Evolutionary conservation across 2,329 filamentous ascomycete species (phyloP).

Genomic region (Ceratocystis smalleyi): DNA sequence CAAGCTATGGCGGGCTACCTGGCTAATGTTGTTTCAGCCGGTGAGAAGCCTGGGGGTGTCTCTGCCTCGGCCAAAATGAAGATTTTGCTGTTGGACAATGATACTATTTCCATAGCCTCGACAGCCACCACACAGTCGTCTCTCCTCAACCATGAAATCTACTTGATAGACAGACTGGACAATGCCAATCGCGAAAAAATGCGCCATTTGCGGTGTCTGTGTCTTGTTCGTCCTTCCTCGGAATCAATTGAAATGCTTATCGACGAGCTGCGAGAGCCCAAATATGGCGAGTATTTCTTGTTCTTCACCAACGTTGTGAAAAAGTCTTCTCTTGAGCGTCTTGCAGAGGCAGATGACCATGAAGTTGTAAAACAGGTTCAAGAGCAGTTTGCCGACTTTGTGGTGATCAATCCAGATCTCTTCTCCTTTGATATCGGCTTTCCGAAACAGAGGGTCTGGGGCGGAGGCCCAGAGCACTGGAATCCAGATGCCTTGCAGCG

Average conservation of each 20-base stretch:
- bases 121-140: constrained; percentile 91
- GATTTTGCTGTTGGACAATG: constrained; percentile 81
- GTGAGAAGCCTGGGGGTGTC: constrained; percentile 44
- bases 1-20: constrained; percentile 89
- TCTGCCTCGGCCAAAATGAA: constrained; percentile 81
- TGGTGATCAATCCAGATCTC: constrained; percentile 87
- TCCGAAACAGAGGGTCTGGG: constrained; percentile 67
- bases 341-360: constrained; percentile 93
- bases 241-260: constrained; percentile 88
- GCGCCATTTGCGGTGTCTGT: constrained; percentile 87
- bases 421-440: constrained; percentile 64
- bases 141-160: constrained; percentile 89
- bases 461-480: constrained; percentile 69
- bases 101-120: constrained; percentile 87
- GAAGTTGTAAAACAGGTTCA: constrained; percentile 90
- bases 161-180: constrained; percentile 90
- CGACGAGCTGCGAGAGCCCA: constrained; percentile 88
- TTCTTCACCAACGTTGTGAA: constrained; percentile 97
- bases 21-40: constrained; percentile 59
- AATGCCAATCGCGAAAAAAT: constrained; percentile 88
- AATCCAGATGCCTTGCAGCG: constrained; percentile 76
- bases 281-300: constrained; percentile 92
- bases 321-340: constrained; percentile 82
- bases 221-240: constrained; percentile 79
- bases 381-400: constrained; percentile 91